Conservation (phyloP, 2,329 filamentous ascomycete species). For the Herpomyces periplanetae region DNA sequence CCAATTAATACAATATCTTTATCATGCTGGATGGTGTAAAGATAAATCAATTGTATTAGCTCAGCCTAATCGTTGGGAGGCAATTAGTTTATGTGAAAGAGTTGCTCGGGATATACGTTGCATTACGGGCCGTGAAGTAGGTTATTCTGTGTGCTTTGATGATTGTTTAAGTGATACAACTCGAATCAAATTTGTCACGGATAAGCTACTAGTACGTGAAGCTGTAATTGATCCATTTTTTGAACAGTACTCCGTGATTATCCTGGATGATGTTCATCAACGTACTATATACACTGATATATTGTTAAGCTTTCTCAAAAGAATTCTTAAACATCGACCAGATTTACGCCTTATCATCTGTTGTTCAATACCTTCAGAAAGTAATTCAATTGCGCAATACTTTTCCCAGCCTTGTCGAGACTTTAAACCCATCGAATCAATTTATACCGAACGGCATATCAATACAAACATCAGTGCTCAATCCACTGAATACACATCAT, state of each 20-base stretch:
- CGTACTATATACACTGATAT: constrained; percentile 71
- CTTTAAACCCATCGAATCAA: too few species aligned
- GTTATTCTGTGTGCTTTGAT: constrained; percentile 69
- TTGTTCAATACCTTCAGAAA: constrained; percentile 65
- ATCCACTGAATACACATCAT: too few species aligned
- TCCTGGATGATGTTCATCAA: constrained; percentile 93
- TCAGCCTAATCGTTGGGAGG: constrained; percentile 56
- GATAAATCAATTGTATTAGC: constrained; percentile 21
- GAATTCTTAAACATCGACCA: constrained; percentile 36
- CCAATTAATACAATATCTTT: constrained; percentile 65
- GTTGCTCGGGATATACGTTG: constrained; percentile 67
- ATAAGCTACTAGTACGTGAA: constrained; percentile 61
- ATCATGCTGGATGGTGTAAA: constrained; percentile 53
- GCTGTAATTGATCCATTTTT: constrained; percentile 68
- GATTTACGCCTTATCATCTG: constrained; percentile 64
- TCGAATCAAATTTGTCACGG: constrained; percentile 72
- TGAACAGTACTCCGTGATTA: constrained; percentile 67
- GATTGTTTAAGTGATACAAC: constrained; percentile 57
- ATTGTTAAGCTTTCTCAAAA: constrained; percentile 55
- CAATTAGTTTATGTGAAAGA: constrained; percentile 48
- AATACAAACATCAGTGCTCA: too few species aligned
- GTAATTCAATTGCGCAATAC: too few species aligned
- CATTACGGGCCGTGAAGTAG: constrained; percentile 41
- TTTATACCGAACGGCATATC: too few species aligned
- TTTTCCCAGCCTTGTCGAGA: too few species aligned